Percentiles rank a stretch among this genome's conserved stretches.
Conservation (phyloP, 495 filamentous ascomycete species). For the Penicillium odoratum region DNA sequence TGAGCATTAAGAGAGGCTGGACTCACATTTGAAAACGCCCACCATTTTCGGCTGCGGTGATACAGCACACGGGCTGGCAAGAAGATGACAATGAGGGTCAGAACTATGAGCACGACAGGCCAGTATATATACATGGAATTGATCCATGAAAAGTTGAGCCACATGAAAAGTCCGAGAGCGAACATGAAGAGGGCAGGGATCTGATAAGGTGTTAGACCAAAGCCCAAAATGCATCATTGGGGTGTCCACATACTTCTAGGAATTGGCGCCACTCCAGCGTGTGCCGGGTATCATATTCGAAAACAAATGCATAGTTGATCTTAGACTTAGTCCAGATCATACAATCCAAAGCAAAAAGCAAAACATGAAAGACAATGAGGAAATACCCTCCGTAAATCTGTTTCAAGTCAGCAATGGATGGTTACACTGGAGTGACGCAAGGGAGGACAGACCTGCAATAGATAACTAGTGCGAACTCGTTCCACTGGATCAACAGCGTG, state of each 20-base stretch:
- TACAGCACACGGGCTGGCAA: slow-evolving; percentile 74
- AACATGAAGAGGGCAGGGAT: slow-evolving; percentile 77
- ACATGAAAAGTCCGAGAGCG: slow-evolving; percentile 75
- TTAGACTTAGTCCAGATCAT: slow-evolving; percentile 76
- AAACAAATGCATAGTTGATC: slow-evolving; percentile 95
- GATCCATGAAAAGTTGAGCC: slow-evolving; percentile 79
- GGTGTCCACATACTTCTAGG: slow-evolving; percentile 54
- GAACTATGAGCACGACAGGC: slow-evolving; percentile 74
- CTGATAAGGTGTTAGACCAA: slow-evolving; percentile 31
- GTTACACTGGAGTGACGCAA: slow-evolving; percentile 1
- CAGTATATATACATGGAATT: slow-evolving; percentile 80
- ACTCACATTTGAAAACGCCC: slow-evolving; percentile 79
- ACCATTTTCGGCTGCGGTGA: slow-evolving; percentile 76
- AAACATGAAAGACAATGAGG: slow-evolving; percentile 68
- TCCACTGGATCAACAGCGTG: slow-evolving; percentile 45
- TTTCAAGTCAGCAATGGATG: slow-evolving; percentile 26
- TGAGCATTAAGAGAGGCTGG: not conserved
- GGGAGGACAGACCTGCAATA: slow-evolving; percentile 60
- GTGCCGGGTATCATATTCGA: slow-evolving; percentile 88
- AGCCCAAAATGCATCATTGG: not conserved
- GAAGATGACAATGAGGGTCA: slow-evolving; percentile 68
- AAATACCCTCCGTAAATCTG: slow-evolving; percentile 88
- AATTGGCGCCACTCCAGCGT: slow-evolving; percentile 87
- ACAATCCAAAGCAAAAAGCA: slow-evolving; percentile 76
- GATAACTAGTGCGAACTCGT: slow-evolving; percentile 62